Evolutionary conservation across 2,329 filamentous ascomycete genomes (phyloP).

Genomic region (Chrysosporium keratinophilum): DNA sequence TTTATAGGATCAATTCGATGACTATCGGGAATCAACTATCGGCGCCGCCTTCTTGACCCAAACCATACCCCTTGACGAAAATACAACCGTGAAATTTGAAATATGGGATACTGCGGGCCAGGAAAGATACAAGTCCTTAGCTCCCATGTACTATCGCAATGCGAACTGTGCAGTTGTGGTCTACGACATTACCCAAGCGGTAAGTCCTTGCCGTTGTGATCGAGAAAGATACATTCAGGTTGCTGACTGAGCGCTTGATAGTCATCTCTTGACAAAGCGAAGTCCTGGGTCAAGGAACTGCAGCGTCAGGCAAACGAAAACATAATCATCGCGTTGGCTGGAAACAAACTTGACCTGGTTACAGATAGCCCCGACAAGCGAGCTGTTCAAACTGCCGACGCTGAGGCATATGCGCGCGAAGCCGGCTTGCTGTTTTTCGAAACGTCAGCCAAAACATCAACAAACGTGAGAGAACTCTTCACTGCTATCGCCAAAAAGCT

Average conservation of each 20-base stretch:
- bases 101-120: conserved; percentile 99
- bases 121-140: conserved; percentile 96
- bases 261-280: conserved; percentile 97
- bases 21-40: conserved; percentile 95
- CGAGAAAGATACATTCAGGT: background rate
- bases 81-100: conserved; percentile 98
- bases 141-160: conserved; percentile 99
- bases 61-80: conserved; percentile 95
- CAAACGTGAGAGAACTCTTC: conserved; percentile 92
- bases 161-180: conserved; percentile 98
- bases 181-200: conserved; percentile 98
- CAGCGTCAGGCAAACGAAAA: conserved; percentile 99
- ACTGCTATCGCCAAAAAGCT: conserved; percentile 97
- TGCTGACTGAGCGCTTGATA: conserved; percentile 31
- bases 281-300: conserved; percentile 97
- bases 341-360: conserved; percentile 95
- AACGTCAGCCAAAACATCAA: conserved; percentile 92
- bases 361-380: conserved; percentile 92
- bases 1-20: conserved; percentile 90
- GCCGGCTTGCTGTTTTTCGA: conserved; percentile 95
- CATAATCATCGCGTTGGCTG: conserved; percentile 95
- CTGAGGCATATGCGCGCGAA: conserved; percentile 89
- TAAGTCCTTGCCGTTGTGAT: conserved; percentile 41
- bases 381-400: conserved; percentile 77
- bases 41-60: conserved; percentile 98